Evolutionary conservation across 2,329 filamentous ascomycete species (phyloP).

Genomic region (Akanthomyces uredinophilus): DNA sequence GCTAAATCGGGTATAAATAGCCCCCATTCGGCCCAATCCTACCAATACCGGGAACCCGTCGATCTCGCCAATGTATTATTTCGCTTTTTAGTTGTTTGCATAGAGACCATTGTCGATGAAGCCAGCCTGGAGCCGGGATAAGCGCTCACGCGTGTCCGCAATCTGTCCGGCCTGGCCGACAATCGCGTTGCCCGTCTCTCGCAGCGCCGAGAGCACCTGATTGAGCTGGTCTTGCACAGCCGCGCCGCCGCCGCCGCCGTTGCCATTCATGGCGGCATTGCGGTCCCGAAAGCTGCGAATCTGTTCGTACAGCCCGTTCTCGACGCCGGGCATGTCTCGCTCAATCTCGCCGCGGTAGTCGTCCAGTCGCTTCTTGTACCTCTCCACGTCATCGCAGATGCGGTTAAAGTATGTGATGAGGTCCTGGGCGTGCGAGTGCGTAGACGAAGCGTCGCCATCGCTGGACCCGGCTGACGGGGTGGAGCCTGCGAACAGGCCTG

Average conservation of each 20-base stretch:
- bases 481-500: conserved; percentile 37
- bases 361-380: conserved; percentile 39
- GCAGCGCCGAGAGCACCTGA: conserved; percentile 33
- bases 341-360: conserved; percentile 43
- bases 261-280: conserved; percentile 18
- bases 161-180: conserved; percentile 38
- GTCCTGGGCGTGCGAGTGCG: conserved; percentile 36
- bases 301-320: conserved; percentile 42
- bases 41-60: neutral
- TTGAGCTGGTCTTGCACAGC: conserved; percentile 33
- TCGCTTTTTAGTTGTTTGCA: neutral
- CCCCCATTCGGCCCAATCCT: neutral
- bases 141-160: conserved; percentile 37
- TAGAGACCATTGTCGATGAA: conserved; percentile 33
- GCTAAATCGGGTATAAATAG: neutral
- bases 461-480: conserved; percentile 25
- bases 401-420: conserved; percentile 42
- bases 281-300: conserved; percentile 33
- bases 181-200: conserved; percentile 37
- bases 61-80: neutral
- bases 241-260: conserved; percentile 18
- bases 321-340: conserved; percentile 43
- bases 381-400: conserved; percentile 38
- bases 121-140: conserved; percentile 37
- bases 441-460: conserved; percentile 29